Conservation (phyloP, 345 rosid genomes). For the Hibiscus trionum region DNA sequence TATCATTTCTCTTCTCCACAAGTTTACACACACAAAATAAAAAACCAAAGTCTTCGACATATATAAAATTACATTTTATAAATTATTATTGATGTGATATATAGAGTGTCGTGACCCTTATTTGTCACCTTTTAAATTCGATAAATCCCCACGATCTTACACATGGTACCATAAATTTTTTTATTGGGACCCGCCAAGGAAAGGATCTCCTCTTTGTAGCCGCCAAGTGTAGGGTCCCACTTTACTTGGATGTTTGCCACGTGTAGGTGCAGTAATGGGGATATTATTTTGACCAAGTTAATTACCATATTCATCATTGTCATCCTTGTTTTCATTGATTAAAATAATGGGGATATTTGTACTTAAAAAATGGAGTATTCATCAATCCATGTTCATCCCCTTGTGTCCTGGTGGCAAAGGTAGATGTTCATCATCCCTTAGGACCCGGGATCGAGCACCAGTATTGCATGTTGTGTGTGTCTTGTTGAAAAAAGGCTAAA, state of each 20-base stretch:
- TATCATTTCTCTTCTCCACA: not conserved
- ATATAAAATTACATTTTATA: too few species aligned
- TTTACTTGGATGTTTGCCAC: constrained; percentile 19
- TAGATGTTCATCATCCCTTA: too few species aligned
- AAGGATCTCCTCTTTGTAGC: not conserved
- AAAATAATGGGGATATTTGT: not conserved
- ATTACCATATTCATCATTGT: not conserved
- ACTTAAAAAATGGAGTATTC: not conserved
- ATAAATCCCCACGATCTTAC: not conserved
- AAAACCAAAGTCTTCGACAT: not conserved
- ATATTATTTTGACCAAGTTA: not conserved
- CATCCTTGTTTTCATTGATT: not conserved
- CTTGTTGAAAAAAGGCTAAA: too few species aligned
- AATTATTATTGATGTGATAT: not conserved
- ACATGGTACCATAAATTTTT: constrained; percentile 8
- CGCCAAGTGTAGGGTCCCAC: constrained; percentile 19
- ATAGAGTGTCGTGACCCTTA: not conserved
- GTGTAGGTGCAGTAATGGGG: not conserved
- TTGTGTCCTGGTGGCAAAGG: too few species aligned
- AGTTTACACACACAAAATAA: not conserved
- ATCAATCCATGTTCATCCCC: too few species aligned
- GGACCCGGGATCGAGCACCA: too few species aligned
- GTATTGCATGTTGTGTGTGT: too few species aligned
- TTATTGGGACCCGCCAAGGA: not conserved
- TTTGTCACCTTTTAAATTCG: not conserved